Evolutionary conservation across 2,329 filamentous ascomycete genomes (phyloP).

Genomic region (Trichoderma hamatum): DNA sequence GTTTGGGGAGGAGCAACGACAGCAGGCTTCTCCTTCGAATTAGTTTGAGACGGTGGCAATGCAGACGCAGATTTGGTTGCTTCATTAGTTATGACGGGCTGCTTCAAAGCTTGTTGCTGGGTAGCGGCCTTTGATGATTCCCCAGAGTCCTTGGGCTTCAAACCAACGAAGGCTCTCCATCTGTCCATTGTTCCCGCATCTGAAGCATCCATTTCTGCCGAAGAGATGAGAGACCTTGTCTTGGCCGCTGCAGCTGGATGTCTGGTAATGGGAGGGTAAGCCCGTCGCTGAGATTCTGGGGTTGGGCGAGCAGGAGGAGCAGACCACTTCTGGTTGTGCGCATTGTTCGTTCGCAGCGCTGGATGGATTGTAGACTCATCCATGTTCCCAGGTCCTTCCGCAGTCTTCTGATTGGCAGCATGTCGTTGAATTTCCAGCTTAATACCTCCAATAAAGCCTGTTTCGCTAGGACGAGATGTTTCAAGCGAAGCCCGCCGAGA

Average conservation of each 20-base stretch:
- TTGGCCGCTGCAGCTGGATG: conserved; percentile 36
- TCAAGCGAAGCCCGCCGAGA: conserved; percentile 41
- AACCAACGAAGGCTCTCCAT: conserved; percentile 38
- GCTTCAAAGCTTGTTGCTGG: conserved; percentile 7
- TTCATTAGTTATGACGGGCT: neutral
- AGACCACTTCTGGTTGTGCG: conserved; percentile 34
- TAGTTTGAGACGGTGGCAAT: neutral
- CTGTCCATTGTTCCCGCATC: conserved; percentile 41
- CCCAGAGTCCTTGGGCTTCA: conserved; percentile 28
- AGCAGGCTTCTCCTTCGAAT: neutral
- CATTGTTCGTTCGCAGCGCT: conserved; percentile 38
- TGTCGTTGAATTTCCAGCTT: conserved; percentile 47
- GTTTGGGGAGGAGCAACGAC: neutral
- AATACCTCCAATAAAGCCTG: conserved; percentile 46
- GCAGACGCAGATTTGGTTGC: conserved; percentile 1
- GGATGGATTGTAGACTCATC: conserved; percentile 40
- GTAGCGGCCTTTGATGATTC: conserved; percentile 17
- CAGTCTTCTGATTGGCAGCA: conserved; percentile 37
- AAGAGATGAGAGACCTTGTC: conserved; percentile 35
- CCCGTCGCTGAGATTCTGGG: conserved; percentile 35
- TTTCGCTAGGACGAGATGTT: conserved; percentile 32
- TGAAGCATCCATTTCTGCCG: conserved; percentile 36
- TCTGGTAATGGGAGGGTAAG: conserved; percentile 45
- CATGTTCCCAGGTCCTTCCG: conserved; percentile 34
- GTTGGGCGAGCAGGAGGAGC: conserved; percentile 32